Percentiles rank a stretch among this genome's conserved stretches.
phyloP scores from a whole-genome alignment of 1,284 basidiomycete species.

The Chiua sp. region DNA sequence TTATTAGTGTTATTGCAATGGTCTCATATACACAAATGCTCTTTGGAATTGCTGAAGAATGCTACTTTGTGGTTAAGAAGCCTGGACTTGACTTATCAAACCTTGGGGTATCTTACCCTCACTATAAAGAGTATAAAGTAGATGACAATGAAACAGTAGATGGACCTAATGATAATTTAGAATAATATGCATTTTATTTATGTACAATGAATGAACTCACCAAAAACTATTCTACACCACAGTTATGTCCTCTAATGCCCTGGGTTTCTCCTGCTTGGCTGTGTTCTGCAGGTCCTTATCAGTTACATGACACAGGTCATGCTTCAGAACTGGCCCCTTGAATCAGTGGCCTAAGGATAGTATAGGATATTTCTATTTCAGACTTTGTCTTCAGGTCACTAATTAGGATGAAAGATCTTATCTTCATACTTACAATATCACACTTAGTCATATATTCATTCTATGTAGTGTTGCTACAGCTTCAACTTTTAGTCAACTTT shows the following conservation, averaged over 20 bases:
- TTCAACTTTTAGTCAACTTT: too few species aligned
- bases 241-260: not conserved
- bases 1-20: slow-evolving; percentile 36
- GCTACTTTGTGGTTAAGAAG: slow-evolving; percentile 5
- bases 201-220: not conserved
- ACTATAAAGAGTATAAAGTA: slow-evolving; percentile 1
- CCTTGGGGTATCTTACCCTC: not conserved
- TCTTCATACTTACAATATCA: too few species aligned
- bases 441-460: too few species aligned
- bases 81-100: slow-evolving; percentile 9
- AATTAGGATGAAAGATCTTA: too few species aligned
- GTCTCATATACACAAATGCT: slow-evolving; percentile 11
- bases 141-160: not conserved
- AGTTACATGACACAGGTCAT: not conserved
- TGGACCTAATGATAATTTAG: not conserved
- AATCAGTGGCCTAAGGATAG: not conserved
- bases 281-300: not conserved
- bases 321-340: not conserved
- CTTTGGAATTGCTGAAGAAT: not conserved
- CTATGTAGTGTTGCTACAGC: too few species aligned
- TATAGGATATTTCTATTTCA: too few species aligned
- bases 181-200: not conserved
- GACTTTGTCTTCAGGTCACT: too few species aligned
- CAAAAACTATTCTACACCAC: not conserved
- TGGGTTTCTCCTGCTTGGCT: not conserved